A percentile compares a stretch with the other conserved stretches of the same genome.
These are phyloP conservation scores for Echeveria elegans DNA, from an alignment of 164 flowering plant genomes.

Conservation along the genomic window DNA sequence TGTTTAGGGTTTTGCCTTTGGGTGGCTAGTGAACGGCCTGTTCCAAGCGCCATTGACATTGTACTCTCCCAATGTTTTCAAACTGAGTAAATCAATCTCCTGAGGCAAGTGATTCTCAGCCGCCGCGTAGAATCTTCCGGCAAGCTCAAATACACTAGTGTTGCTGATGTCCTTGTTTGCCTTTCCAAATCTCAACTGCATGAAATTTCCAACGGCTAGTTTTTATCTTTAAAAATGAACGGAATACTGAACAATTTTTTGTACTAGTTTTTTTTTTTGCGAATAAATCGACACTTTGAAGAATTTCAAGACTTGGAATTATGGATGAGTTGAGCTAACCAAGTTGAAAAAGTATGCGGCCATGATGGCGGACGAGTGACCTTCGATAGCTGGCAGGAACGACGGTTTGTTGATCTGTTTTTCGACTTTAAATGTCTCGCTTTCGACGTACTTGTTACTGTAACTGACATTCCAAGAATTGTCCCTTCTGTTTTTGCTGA, in stretches of 20 bases:
- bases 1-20: constrained; percentile 15
- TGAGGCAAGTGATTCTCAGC: constrained; percentile 54
- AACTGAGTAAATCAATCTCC: constrained; percentile 39
- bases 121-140: constrained; percentile 37
- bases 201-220: not conserved
- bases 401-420: constrained; percentile 32
- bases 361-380: constrained; percentile 38
- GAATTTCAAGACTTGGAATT: not conserved
- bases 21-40: constrained; percentile 51
- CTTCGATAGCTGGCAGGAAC: constrained; percentile 42
- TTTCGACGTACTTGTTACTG: constrained; percentile 46
- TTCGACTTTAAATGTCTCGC: constrained; percentile 43
- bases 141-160: constrained; percentile 51
- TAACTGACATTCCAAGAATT: constrained; percentile 30
- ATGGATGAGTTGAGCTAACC: constrained; percentile 15
- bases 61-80: constrained; percentile 35
- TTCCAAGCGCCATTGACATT: constrained; percentile 37
- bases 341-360: constrained; percentile 32
- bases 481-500: constrained; percentile 15
- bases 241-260: not conserved
- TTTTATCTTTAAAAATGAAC: not conserved
- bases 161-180: constrained; percentile 36
- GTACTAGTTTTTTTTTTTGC: too few relatives aligned
- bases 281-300: too few relatives aligned
- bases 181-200: constrained; percentile 47